Evolutionary conservation across 192 early-diverging fungal genomes (phyloP), one percentile per base, ranked within the genome.

Genomic region (Pecoramyces ruminantium): DNA sequence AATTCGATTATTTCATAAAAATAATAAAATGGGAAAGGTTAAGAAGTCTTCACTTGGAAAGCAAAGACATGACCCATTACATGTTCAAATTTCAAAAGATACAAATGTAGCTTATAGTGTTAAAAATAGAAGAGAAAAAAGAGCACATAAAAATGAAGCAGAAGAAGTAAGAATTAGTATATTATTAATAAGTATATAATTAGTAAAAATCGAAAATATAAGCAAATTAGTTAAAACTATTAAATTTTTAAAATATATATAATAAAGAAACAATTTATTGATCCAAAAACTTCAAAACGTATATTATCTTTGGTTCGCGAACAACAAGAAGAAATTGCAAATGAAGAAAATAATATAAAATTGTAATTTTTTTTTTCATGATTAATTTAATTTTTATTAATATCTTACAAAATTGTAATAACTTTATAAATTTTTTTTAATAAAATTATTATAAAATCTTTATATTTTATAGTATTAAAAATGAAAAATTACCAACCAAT

Each of bases 321-420:
- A 83, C 97, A 99, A 87, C 97, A 98, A 86, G 92, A 93, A 38
- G 96, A 98, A 84, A 84, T 96, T 11, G 91, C 91, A 78, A 87
- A 79, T 17, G 88, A 92, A 83, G 40, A 82, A 28, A 81, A 81
- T 67, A 21, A 67, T 67, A 67, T 67, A 9, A 67, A 67, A n/a
- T 67, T 67, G 51, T 67, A 67, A 67, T 11, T 67, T n/a, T 67
- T 4, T n/a, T n/a, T n/a, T n/a, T n/a, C n/a, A n/a, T n/a, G n/a
- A n/a, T n/a, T n/a, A n/a, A n/a, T n/a, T n/a, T n/a, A n/a, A n/a
- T n/a, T n/a, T n/a, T n/a, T n/a, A n/a, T n/a, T n/a, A n/a, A n/a
- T n/a, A n/a, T n/a, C n/a, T n/a, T n/a, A n/a, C n/a, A n/a, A n/a
- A n/a, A n/a, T n/a, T n/a, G n/a, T n/a, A n/a, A n/a, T n/a, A n/a